Conservation (phyloP, 1,284 basidiomycete genomes). For the Ceraceosorus guamensis region DNA sequence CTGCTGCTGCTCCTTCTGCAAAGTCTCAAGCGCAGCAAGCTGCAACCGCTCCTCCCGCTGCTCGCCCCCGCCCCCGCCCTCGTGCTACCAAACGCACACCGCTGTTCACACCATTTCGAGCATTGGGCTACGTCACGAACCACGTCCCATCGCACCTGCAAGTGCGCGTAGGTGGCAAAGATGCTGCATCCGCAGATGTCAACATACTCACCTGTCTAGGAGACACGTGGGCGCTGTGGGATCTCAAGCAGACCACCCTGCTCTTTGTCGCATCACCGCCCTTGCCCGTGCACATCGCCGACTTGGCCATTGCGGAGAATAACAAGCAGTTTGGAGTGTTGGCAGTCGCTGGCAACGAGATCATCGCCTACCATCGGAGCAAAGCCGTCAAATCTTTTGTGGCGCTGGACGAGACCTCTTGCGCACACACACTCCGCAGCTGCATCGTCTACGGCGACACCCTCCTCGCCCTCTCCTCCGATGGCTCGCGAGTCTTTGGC, state of each 20-base stretch:
- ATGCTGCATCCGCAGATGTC: conserved; percentile 56
- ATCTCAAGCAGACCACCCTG: conserved; percentile 82
- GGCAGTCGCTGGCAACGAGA: conserved; percentile 63
- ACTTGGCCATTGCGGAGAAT: neutral
- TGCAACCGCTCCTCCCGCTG: too few relatives aligned
- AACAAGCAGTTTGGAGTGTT: conserved; percentile 58
- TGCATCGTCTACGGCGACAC: conserved; percentile 43
- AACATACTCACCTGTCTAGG: conserved; percentile 83
- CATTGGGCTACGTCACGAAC: conserved; percentile 85
- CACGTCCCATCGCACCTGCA: conserved; percentile 83
- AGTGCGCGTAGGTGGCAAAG: conserved; percentile 70
- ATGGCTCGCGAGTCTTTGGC: conserved; percentile 69
- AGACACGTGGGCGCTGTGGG: conserved; percentile 90
- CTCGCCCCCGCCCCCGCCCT: too few relatives aligned
- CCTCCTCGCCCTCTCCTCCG: conserved; percentile 55
- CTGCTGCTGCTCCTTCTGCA: too few relatives aligned
- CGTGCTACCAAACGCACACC: conserved; percentile 2
- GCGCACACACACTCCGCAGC: conserved; percentile 15
- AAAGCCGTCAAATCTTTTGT: conserved; percentile 57
- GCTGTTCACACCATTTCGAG: conserved; percentile 90
- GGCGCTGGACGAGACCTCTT: neutral
- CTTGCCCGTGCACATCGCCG: neutral
- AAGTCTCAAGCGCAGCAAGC: too few relatives aligned
- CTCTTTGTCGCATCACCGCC: conserved; percentile 91
- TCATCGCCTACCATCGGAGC: conserved; percentile 75